Percentiles rank a stretch among this genome's conserved stretches.
These are phyloP conservation scores for Leccinum variabile DNA, from an alignment of 1,284 basidiomycete species.

Conservation along the genomic window DNA sequence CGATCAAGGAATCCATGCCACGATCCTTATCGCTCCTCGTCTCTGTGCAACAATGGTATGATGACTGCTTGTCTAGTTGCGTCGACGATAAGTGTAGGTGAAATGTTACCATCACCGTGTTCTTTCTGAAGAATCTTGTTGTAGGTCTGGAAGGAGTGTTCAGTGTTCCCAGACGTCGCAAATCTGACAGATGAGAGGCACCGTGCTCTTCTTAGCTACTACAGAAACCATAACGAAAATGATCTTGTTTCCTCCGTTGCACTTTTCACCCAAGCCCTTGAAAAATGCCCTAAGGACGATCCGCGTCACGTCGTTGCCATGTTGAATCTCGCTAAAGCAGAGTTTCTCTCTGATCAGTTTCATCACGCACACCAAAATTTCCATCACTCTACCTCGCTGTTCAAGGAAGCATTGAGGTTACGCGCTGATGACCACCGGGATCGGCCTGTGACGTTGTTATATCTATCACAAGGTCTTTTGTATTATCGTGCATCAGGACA, in stretches of 20 bases:
- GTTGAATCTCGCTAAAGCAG: constrained; percentile 16
- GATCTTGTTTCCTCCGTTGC: too few relatives aligned
- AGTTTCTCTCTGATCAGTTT: constrained; percentile 3
- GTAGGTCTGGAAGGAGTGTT: too few relatives aligned
- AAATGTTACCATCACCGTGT: neutral
- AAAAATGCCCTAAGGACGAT: constrained; percentile 4
- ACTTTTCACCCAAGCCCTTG: neutral
- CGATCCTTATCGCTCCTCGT: neutral
- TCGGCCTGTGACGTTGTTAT: constrained; percentile 12
- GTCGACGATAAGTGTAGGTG: neutral
- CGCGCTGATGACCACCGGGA: constrained; percentile 7
- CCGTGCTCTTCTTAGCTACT: too few relatives aligned
- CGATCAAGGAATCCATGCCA: neutral
- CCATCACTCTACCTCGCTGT: neutral
- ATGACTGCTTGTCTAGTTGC: neutral
- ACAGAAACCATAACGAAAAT: too few relatives aligned
- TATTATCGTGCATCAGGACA: neutral
- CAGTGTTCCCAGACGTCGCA: too few relatives aligned
- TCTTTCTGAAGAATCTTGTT: neutral
- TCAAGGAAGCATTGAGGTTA: constrained; percentile 9
- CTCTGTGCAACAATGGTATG: neutral
- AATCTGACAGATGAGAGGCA: too few relatives aligned
- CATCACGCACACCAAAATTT: neutral
- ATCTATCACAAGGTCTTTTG: constrained; percentile 12
- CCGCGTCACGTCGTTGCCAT: constrained; percentile 1